These are phyloP conservation scores for Eleusine indica DNA, from an alignment of 176 grass and related monocot genomes.

Conservation along the genomic window DNA sequence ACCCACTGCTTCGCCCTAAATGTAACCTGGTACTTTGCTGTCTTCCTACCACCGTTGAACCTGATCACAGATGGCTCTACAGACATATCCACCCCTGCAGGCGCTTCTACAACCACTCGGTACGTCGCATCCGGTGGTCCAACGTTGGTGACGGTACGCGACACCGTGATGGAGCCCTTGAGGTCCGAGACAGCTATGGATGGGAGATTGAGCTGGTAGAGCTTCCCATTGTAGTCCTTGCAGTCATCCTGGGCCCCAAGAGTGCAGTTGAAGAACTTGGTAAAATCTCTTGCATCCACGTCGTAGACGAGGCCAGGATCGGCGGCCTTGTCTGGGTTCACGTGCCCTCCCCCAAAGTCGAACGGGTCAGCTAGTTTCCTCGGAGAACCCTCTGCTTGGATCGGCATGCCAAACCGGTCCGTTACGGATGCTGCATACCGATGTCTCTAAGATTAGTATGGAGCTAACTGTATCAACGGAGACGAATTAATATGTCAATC, in stretches of 20 bases:
- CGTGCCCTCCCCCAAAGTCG: constrained; percentile 27
- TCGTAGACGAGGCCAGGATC: constrained; percentile 38
- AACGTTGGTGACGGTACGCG: constrained; percentile 36
- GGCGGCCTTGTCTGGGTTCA: neutral
- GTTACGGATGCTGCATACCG: constrained; percentile 1
- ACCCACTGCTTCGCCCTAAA: neutral
- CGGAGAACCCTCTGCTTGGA: constrained; percentile 8
- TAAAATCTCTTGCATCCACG: neutral
- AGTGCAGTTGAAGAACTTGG: constrained; percentile 4
- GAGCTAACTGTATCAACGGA: too few species aligned
- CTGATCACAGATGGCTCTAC: neutral
- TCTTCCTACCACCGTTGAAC: neutral
- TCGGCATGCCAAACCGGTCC: constrained; percentile 20
- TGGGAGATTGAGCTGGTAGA: constrained; percentile 11
- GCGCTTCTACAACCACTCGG: neutral
- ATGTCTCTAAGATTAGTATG: neutral
- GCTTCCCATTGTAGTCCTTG: neutral
- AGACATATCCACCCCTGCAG: neutral
- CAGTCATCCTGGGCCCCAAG: neutral
- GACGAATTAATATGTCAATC: too few species aligned
- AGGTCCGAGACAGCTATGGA: neutral
- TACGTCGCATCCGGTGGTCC: neutral
- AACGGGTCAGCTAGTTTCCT: constrained; percentile 36
- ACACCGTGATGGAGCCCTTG: neutral
- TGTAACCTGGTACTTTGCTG: constrained; percentile 1